These are phyloP conservation scores for Solanum ahanhuiri DNA, from an alignment of 257 asterid species.

Conservation along the genomic window DNA sequence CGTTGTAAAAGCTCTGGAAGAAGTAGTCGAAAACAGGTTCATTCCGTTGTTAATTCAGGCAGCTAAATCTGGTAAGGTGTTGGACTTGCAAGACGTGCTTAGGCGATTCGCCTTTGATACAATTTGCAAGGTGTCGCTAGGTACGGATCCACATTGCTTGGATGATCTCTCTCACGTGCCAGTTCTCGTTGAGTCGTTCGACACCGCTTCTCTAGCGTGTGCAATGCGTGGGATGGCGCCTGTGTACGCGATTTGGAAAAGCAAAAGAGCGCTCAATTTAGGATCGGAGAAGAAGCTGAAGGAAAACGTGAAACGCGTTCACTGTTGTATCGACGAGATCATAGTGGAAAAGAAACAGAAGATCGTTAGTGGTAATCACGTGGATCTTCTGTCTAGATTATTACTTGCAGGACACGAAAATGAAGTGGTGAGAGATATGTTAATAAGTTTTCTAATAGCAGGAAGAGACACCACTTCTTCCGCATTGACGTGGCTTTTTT, in stretches of 20 bases:
- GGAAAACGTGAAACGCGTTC: slow-evolving; percentile 38
- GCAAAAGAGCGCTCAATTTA: slow-evolving; percentile 33
- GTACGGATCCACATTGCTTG: slow-evolving; percentile 6
- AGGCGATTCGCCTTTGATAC: slow-evolving; percentile 13
- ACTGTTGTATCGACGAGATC: neutral
- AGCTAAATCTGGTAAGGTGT: neutral
- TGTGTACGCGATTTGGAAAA: slow-evolving; percentile 36
- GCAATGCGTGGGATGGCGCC: slow-evolving; percentile 56
- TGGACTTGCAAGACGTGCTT: slow-evolving; percentile 12
- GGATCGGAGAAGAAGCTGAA: slow-evolving; percentile 47
- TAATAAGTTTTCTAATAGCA: slow-evolving; percentile 4
- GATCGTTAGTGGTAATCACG: neutral
- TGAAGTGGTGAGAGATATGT: slow-evolving; percentile 9
- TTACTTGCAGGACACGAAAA: neutral
- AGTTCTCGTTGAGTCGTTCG: slow-evolving; percentile 43
- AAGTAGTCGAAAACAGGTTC: slow-evolving; percentile 5
- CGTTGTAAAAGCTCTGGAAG: too few relatives aligned
- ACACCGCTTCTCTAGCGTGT: slow-evolving; percentile 32
- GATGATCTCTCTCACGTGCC: slow-evolving; percentile 18
- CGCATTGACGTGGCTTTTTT: neutral
- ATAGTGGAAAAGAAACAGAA: neutral
- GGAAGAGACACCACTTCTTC: neutral
- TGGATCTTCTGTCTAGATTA: neutral
- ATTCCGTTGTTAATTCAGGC: neutral
- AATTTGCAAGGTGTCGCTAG: slow-evolving; percentile 8